Percentiles rank a stretch among this genome's conserved stretches.
Evolutionary conservation across 2,329 filamentous ascomycete species (phyloP).

Genomic region (Diaporthe citri): DNA sequence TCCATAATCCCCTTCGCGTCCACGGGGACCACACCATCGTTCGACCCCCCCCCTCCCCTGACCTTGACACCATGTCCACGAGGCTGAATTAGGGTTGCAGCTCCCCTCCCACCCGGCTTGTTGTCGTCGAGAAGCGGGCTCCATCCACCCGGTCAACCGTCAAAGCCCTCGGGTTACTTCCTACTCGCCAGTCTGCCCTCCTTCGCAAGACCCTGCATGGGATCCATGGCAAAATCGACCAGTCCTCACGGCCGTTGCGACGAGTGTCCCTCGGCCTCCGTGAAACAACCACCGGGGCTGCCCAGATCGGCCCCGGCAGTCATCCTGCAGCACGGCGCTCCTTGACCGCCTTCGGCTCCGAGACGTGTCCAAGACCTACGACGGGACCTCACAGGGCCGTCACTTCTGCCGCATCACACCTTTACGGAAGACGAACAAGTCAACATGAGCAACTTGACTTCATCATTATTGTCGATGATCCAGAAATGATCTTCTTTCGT

Average conservation of each 20-base stretch:
- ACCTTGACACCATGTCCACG: constrained; percentile 6
- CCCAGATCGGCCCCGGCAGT: background rate
- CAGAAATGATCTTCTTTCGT: background rate
- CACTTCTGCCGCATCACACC: background rate
- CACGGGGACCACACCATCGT: background rate
- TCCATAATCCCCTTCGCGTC: background rate
- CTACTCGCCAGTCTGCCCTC: constrained; percentile 13
- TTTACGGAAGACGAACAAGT: background rate
- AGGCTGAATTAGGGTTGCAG: constrained; percentile 33
- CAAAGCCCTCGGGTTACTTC: constrained; percentile 9
- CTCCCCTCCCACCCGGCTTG: background rate
- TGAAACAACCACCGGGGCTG: background rate
- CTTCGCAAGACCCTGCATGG: background rate
- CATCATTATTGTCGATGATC: background rate
- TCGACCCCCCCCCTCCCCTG: background rate
- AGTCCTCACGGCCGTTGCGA: background rate
- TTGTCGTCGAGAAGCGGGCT: background rate
- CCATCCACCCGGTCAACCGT: background rate
- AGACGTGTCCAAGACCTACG: background rate
- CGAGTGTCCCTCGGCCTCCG: background rate
- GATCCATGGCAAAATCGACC: background rate
- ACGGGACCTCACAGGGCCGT: background rate
- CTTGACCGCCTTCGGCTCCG: background rate
- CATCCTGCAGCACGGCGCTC: background rate
- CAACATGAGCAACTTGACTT: background rate